Percentiles rank a stretch among this genome's conserved stretches.
Evolutionary conservation across 768 basidiomycete species (phyloP).

Genomic region (Phylloporus rhodoxanthus): DNA sequence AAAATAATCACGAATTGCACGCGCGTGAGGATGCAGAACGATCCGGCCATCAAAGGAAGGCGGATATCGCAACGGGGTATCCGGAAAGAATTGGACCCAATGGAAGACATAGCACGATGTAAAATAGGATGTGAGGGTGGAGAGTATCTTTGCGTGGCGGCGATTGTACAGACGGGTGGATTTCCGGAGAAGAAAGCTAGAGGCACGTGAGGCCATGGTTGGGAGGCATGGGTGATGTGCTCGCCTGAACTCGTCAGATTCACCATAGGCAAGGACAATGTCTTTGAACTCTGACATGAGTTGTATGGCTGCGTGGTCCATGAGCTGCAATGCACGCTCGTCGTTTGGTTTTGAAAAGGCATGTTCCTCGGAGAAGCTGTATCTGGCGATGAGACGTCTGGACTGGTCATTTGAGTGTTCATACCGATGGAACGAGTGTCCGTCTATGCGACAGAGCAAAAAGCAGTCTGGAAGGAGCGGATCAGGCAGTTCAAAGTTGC

Average conservation of each 20-base stretch:
- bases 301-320: slow-evolving; percentile 83
- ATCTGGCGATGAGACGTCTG: neutral
- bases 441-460: slow-evolving; percentile 84
- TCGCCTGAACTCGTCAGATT: slow-evolving; percentile 96
- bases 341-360: slow-evolving; percentile 90
- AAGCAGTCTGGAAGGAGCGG: slow-evolving; percentile 77
- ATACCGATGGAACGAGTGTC: slow-evolving; percentile 90
- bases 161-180: slow-evolving; percentile 78
- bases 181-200: slow-evolving; percentile 81
- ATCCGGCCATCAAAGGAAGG: slow-evolving; percentile 92
- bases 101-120: slow-evolving; percentile 86
- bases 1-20: slow-evolving; percentile 85
- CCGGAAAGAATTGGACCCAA: slow-evolving; percentile 78
- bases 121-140: slow-evolving; percentile 79
- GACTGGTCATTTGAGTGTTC: slow-evolving; percentile 3
- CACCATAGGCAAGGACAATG: slow-evolving; percentile 84
- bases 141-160: slow-evolving; percentile 79
- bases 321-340: slow-evolving; percentile 73
- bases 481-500: slow-evolving; percentile 85
- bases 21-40: slow-evolving; percentile 68
- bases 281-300: slow-evolving; percentile 83
- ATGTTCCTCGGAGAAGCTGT: slow-evolving; percentile 82
- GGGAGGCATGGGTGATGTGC: neutral
- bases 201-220: neutral
- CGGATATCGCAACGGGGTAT: slow-evolving; percentile 66